A percentile compares a stretch with the other conserved stretches of the same genome.
These are phyloP conservation scores for Moesziomyces globuligerus DNA, from an alignment of 1,284 basidiomycete species.

Conservation along the genomic window DNA sequence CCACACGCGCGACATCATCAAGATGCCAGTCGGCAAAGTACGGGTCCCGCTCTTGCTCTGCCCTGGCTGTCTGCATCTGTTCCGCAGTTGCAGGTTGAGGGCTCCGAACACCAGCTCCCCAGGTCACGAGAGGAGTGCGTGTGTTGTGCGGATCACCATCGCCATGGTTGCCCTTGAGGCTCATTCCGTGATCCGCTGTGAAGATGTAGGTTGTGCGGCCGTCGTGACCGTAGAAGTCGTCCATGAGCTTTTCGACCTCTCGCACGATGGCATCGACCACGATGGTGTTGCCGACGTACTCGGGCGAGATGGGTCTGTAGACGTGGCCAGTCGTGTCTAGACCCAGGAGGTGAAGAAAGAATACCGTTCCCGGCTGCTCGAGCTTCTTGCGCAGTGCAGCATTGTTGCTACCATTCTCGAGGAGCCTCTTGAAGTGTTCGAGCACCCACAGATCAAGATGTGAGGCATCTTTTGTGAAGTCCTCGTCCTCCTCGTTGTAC, in stretches of 20 bases:
- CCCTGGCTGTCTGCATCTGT: slow-evolving; percentile 10
- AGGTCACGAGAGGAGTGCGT: slow-evolving; percentile 83
- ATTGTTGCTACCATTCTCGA: slow-evolving; percentile 35
- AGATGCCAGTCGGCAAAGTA: slow-evolving; percentile 60
- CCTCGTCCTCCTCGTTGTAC: slow-evolving; percentile 80
- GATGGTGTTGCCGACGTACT: slow-evolving; percentile 86
- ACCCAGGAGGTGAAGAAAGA: slow-evolving; percentile 86
- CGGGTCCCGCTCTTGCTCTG: slow-evolving; percentile 19
- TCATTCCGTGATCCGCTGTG: slow-evolving; percentile 92
- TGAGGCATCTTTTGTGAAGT: slow-evolving; percentile 75
- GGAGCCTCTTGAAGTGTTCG: slow-evolving; percentile 73
- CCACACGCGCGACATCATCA: slow-evolving; percentile 40
- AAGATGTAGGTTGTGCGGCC: slow-evolving; percentile 80
- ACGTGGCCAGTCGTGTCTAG: slow-evolving; percentile 88
- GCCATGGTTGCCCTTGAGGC: slow-evolving; percentile 85
- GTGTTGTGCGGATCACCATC: slow-evolving; percentile 91
- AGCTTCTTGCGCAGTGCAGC: slow-evolving; percentile 70
- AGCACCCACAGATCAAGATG: slow-evolving; percentile 83
- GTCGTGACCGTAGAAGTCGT: slow-evolving; percentile 73
- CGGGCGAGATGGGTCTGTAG: slow-evolving; percentile 85
- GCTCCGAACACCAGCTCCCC: slow-evolving; percentile 75
- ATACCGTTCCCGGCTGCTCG: slow-evolving; percentile 73
- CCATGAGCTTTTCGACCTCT: slow-evolving; percentile 75
- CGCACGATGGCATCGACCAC: slow-evolving; percentile 82
- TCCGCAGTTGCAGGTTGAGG: slow-evolving; percentile 12